Evolutionary conservation across 2,329 filamentous ascomycete genomes (phyloP), one percentile per base, ranked within the genome.

Genomic region (Trichoderma brevicompactum): DNA sequence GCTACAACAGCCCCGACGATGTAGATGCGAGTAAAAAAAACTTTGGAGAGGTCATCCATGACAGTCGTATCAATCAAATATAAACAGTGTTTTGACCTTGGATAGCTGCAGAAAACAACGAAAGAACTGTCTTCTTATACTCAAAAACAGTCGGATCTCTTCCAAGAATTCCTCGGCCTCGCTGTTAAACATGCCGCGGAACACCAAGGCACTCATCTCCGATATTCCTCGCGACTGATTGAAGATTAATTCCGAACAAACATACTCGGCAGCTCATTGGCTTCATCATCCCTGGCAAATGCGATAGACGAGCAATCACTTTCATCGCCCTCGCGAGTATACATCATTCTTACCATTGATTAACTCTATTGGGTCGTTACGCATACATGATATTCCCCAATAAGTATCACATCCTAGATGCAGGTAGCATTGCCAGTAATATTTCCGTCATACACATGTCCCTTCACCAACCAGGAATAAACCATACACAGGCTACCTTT

Each of bases 91-190:
- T 19, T 7, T 5, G 1, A n/a, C 7, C 2, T n/a, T 3, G 12
- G 3, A 12, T 1, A 5, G 2, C 0, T 3, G 2, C 6, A 5
- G 6, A 2, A 1, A 12, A 28, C 5, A 1, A 8, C 28, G 19
- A 61, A 40, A n/a, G 5, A 19, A 7, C 12, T 0, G 2, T 1
- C 23, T 23, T 19, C 28, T 50, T 43, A 8, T 41, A 50, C 8
- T 15, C n/a, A 2, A 8, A 23, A 2, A 1, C n/a, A 28, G 23
- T 19, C n/a, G 10, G 6, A 8, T 12, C 12, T 0, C 46, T 13
- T 9, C 4, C 2, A 52, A 8, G 5, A 32, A 19, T 17, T 13
- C 6, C 2, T 52, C 23, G 10, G 48, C 17, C 9, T 13, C 34
- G 12, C 23, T 17, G 5, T 17, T 43, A 32, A 9, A 17, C 15